Percentiles rank a stretch among this genome's conserved stretches.
Evolutionary conservation across 805 yeast species (phyloP).

Genomic region (Starmerella bacillaris): DNA sequence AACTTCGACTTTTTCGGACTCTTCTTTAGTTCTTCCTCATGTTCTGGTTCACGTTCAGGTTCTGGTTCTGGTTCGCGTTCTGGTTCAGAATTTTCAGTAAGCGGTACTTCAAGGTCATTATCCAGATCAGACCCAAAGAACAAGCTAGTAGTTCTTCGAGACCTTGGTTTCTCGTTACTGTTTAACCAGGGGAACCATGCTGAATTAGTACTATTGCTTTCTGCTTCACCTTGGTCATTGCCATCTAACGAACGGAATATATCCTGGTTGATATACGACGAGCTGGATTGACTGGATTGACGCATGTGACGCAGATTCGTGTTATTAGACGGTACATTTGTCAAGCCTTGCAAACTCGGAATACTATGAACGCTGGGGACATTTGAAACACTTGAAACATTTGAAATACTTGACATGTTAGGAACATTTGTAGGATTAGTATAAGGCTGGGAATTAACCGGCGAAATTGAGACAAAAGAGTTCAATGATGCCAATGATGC

Average conservation of each 20-base stretch:
- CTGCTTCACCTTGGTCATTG: neutral
- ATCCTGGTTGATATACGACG: neutral
- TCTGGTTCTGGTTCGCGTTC: neutral
- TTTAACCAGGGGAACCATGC: slow-evolving; percentile 10
- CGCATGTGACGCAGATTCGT: too few species aligned
- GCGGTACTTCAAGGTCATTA: neutral
- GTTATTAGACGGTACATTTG: too few species aligned
- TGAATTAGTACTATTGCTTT: neutral
- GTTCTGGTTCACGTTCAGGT: neutral
- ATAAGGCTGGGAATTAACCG: neutral
- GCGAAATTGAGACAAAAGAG: neutral
- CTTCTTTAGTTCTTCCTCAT: neutral
- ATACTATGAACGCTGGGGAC: neutral
- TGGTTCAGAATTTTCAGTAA: slow-evolving; percentile 1
- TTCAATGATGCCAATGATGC: neutral
- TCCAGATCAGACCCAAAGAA: slow-evolving; percentile 7
- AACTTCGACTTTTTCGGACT: neutral
- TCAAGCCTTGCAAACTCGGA: too few species aligned
- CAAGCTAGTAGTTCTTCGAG: slow-evolving; percentile 7
- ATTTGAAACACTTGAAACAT: too few species aligned
- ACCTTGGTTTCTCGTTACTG: slow-evolving; percentile 1
- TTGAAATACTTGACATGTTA: too few species aligned
- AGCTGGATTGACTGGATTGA: too few species aligned
- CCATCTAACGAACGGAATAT: neutral
- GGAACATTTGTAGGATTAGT: too few species aligned